Conservation (phyloP, 2,329 filamentous ascomycete species). For the Anthostomella pinea region DNA sequence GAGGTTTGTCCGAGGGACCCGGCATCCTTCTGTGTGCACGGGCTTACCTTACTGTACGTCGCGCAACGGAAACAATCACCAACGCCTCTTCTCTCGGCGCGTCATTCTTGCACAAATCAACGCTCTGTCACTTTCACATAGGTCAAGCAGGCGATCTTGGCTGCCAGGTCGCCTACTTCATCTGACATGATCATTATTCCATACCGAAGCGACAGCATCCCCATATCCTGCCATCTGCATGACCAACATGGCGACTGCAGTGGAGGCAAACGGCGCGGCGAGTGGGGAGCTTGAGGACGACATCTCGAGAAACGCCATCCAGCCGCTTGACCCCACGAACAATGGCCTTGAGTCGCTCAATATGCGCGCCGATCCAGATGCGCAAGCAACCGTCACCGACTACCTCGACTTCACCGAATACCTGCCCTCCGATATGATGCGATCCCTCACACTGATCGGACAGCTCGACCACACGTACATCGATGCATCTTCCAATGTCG, state of each 20-base stretch:
- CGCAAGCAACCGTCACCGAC: constrained; percentile 66
- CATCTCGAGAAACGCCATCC: constrained; percentile 37
- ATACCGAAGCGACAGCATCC: not conserved
- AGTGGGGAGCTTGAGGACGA: constrained; percentile 24
- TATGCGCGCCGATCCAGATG: constrained; percentile 61
- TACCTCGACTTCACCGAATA: constrained; percentile 70
- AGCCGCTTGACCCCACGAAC: constrained; percentile 28
- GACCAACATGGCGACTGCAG: constrained; percentile 19
- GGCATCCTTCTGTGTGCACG: no score
- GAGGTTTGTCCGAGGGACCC: no score
- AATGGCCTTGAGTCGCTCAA: constrained; percentile 44
- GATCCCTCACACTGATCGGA: constrained; percentile 63
- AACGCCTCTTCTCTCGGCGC: no score
- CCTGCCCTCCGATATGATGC: constrained; percentile 63
- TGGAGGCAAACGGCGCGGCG: constrained; percentile 18
- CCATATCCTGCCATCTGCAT: constrained; percentile 3
- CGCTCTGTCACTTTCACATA: no score
- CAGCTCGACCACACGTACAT: constrained; percentile 59
- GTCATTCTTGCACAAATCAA: no score
- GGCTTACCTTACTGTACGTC: no score
- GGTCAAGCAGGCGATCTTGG: no score
- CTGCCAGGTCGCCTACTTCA: no score
- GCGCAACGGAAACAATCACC: no score
- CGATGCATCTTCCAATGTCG: constrained; percentile 52
- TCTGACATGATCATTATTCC: no score